These are phyloP conservation scores for Quercus agrifolia DNA, from an alignment of 306 rosid species.

Conservation along the genomic window DNA sequence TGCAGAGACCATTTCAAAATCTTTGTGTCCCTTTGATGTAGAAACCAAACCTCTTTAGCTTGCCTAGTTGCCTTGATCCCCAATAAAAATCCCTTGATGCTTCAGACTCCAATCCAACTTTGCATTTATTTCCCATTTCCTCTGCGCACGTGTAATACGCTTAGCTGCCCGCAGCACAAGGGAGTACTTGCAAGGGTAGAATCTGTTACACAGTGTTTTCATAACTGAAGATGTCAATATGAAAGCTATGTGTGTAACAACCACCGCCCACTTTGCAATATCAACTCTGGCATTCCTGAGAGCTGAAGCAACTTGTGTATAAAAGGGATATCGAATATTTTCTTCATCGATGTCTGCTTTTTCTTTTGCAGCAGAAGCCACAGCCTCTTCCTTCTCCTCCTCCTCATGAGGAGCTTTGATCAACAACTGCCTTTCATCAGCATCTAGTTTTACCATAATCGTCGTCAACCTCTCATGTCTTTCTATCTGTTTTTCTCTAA, in stretches of 20 bases:
- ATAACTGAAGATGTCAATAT: no score
- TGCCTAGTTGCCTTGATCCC: conserved; percentile 65
- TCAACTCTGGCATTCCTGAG: conserved; percentile 63
- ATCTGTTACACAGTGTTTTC: no score
- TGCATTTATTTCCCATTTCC: conserved; percentile 70
- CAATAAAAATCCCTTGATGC: conserved; percentile 72
- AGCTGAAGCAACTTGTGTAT: conserved; percentile 72
- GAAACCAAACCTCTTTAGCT: no score
- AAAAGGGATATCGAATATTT: conserved; percentile 69
- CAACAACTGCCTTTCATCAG: conserved; percentile 68
- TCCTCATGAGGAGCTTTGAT: conserved; percentile 62
- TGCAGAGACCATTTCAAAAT: conserved; percentile 45
- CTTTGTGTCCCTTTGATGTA: no score
- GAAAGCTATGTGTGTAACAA: no score
- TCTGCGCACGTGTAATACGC: conserved; percentile 69
- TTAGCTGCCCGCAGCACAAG: conserved; percentile 42
- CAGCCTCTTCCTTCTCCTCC: conserved; percentile 63
- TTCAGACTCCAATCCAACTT: conserved; percentile 75
- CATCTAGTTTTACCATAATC: conserved; percentile 68
- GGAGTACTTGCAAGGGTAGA: conserved; percentile 23
- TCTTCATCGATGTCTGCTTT: conserved; percentile 56
- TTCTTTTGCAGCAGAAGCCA: conserved; percentile 51
- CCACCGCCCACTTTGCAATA: conserved; percentile 43
- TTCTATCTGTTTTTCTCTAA: conserved; percentile 95
- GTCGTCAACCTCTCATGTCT: conserved; percentile 72